Evolutionary conservation across 2,329 filamentous ascomycete species (phyloP).

Genomic region (Coniella vitis): DNA sequence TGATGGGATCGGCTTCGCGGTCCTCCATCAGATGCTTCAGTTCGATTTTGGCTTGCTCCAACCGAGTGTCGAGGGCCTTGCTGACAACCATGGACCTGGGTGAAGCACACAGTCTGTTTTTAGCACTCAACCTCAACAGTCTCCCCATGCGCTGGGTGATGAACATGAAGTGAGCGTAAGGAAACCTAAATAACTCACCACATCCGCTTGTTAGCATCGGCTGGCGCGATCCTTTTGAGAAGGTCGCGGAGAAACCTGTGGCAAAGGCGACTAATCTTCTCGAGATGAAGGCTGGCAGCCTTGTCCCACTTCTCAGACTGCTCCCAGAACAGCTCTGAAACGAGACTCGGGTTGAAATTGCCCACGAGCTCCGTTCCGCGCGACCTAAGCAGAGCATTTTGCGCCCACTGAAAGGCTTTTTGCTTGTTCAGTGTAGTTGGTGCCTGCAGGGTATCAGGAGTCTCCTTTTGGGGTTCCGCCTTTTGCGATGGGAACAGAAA

Average conservation of each 20-base stretch:
- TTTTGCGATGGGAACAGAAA: too few species aligned
- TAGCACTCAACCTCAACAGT: too few species aligned
- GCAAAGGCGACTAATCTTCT: not conserved
- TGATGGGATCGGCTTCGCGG: not conserved
- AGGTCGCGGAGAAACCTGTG: not conserved
- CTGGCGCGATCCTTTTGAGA: not conserved
- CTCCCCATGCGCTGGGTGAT: too few species aligned
- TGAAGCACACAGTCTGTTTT: too few species aligned
- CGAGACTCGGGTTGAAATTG: not conserved
- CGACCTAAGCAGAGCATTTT: not conserved
- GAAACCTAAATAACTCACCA: too few species aligned
- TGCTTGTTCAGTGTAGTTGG: not conserved
- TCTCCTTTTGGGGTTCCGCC: too few species aligned
- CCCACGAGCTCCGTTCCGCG: constrained; percentile 5
- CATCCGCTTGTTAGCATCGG: too few species aligned
- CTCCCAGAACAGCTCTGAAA: constrained; percentile 10
- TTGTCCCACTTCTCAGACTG: constrained; percentile 4
- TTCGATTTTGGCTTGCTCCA: not conserved
- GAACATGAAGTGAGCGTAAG: too few species aligned
- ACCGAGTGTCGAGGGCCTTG: not conserved
- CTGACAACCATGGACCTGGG: not conserved
- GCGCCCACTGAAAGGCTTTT: not conserved
- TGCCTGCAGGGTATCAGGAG: too few species aligned
- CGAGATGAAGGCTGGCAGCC: not conserved
- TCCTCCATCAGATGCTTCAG: not conserved